Evolutionary conservation across 345 rosid genomes (phyloP), one percentile per base, ranked within the genome.

Genomic region (Hypericum perforatum): DNA sequence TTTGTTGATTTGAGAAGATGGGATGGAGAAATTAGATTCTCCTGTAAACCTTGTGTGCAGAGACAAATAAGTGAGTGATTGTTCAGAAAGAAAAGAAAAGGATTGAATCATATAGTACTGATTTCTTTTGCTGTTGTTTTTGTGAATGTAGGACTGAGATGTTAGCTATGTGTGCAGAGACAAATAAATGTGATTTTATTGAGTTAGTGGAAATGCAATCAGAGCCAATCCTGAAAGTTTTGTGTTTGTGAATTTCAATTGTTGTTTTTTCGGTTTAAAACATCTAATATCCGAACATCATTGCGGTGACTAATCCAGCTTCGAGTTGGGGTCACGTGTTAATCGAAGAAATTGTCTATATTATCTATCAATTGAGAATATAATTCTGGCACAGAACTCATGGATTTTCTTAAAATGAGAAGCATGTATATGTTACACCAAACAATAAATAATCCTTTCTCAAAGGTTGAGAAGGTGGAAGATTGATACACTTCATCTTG

Each of bases 91-190:
- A 1, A 22, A 22, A 70, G 59, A 57, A 65, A 57, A 43, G 22
- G 69, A 50, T 43, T 41, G 62, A 59, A 60, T 62, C 59, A 68
- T 66, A 58, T 54, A 60, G 60, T 64, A 22, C 32, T 22, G 32
- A 22, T 22, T 22, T 22, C n/a, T 22, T 22, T 22, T 22, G 32
- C 32, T 22, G 32, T 22, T 22, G 32, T 22, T 22, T 55, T 43
- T 58, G 70, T 62, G 68, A 61, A 22, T 67, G 53, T 61, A 63
- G 60, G 58, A 50, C 63, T 60, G 64, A 68, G 63, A 57, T 47
- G 57, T 38, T 81, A 77, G 71, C 72, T 74, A 70, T 74, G 92
- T 74, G 85, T 79, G 92, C 80, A 79, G 81, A 74, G 65, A 78
- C 75, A 49, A 78, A 71, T 81, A 76, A 86, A 74, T 61, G 78